Base-by-base conservation (phyloP, 179 eudicot species). In the Pouteria campechiana region DNA sequence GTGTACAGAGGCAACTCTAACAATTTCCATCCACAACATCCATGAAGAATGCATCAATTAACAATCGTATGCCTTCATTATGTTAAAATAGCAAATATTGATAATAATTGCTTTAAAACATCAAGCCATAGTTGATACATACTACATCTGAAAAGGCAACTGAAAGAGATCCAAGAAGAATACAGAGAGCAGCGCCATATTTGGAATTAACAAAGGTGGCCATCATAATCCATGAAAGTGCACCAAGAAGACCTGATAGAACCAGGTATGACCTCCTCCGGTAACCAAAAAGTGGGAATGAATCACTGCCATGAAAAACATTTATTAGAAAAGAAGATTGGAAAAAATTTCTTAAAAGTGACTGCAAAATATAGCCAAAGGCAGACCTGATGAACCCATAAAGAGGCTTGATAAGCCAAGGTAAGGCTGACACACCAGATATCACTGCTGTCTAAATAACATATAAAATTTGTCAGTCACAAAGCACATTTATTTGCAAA, bases 81-180 rank as follows among this genome's bases (percentile, higher is more conserved):
- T n/a, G n/a, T n/a, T n/a, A n/a, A n/a, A n/a, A n/a, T n/a, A n/a
- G n/a, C n/a, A n/a, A n/a, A n/a, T n/a, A n/a, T n/a, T n/a, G n/a
- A n/a, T n/a, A n/a, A n/a, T n/a, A n/a, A n/a, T n/a, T n/a, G n/a
- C n/a, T n/a, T 21, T 30, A 22, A 31, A 15, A 19, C 28, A 40
- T 15, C 33, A 17, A 51, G 24, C 32, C 14, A 29, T 19, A 46
- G 18, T 2, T 30, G 42, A 58, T 48, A 61, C 96, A 86, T 79
- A 90, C 98, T 46, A 90, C 98, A 71, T 90, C 98, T 54, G 98
- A 90, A 73, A 90, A 86, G 59, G 98, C 98, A 45, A 90, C 98
- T 59, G 98, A 90, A 67, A 92, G 92, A 55, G 99, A 92, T 49
- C 96, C 92, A 46, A 87, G 80, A 50, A 92, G 85, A 66, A 82